These are phyloP conservation scores for Melaleuca quinquenervia DNA, from an alignment of 345 rosid species.

Conservation along the genomic window DNA sequence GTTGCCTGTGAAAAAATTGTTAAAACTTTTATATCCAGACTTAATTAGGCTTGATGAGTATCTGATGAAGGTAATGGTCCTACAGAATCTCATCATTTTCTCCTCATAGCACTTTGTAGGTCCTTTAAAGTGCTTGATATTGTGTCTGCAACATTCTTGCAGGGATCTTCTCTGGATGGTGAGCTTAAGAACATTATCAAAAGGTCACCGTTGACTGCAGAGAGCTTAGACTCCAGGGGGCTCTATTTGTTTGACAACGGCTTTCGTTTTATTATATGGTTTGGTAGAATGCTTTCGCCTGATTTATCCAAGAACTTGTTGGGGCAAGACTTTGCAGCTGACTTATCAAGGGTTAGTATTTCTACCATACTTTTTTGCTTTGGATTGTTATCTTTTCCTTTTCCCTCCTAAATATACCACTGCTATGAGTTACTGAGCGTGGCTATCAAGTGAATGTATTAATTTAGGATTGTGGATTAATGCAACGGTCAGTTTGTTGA, in stretches of 20 bases:
- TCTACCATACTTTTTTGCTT: background rate
- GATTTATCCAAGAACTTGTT: slow-evolving; percentile 71
- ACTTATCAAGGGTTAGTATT: slow-evolving; percentile 66
- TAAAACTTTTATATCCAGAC: slow-evolving; percentile 84
- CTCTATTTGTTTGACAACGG: slow-evolving; percentile 90
- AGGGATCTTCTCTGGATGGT: slow-evolving; percentile 46
- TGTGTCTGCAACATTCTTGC: slow-evolving; percentile 19
- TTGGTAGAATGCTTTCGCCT: slow-evolving; percentile 93
- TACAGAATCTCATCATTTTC: background rate
- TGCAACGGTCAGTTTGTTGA: background rate
- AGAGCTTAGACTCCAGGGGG: slow-evolving; percentile 89
- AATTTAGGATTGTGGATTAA: background rate
- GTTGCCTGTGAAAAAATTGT: slow-evolving; percentile 69
- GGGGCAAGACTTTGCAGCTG: slow-evolving; percentile 80
- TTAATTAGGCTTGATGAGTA: slow-evolving; percentile 76
- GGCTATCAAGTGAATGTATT: background rate
- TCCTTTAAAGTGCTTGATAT: background rate
- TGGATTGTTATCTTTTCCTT: background rate
- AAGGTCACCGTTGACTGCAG: slow-evolving; percentile 66
- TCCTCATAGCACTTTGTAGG: background rate
- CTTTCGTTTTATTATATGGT: slow-evolving; percentile 77
- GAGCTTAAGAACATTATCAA: slow-evolving; percentile 24
- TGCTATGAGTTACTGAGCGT: background rate
- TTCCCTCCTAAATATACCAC: background rate
- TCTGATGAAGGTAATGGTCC: slow-evolving; percentile 50